Base-by-base conservation (phyloP, 352 stramenopile species). In the Phytophthora pluvialis region DNA sequence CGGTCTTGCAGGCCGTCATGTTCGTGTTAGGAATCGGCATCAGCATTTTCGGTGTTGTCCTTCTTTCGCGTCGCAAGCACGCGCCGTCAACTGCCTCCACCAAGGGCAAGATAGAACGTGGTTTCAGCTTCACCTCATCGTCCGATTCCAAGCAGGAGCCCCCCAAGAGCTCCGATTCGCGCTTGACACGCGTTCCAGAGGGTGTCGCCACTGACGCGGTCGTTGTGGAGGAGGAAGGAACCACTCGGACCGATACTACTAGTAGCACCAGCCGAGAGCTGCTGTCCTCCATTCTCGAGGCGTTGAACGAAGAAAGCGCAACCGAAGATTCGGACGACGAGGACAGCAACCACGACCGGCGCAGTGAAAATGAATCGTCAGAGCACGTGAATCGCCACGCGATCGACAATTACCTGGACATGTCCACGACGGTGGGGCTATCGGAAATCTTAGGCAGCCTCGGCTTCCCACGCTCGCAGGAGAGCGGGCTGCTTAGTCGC, bases 321-420 rank as follows among this genome's bases (percentile, higher is more conserved):
- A 75, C 70, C 0, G 70, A 78, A 57, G 73, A 76, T 21, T 81
- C 67, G 0, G 73, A 81, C 15, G 64, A 66, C 5, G 32, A 78
- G 36, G 52, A 62, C 38, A 62, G 39, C 40, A 58, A 31, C 18
- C 44, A 55, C 32, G 70, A 75, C 35, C 43, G 64, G 35, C 59
- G 54, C 26, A 70, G 64, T 59, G 64, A 67, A 57, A 69, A 45
- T 15, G 84, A 90, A 25, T 58, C 47, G 60, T 77, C 77, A 4
- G 74, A 86, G 38, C 61, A 83, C 25, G 81, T 87, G 40, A 91
- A 83, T 72, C 83, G 81, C 31, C 81, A 92, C 31, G 86, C 77
- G 16, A 94, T 94, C 46, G 86, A 93, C 62, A 94, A 94, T 70
- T 94, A 91, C 54, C 67, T 94, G 38, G 82, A 94, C 46, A 93